Conservation (phyloP, 805 yeast genomes). For the Teunomyces gatunensis region DNA sequence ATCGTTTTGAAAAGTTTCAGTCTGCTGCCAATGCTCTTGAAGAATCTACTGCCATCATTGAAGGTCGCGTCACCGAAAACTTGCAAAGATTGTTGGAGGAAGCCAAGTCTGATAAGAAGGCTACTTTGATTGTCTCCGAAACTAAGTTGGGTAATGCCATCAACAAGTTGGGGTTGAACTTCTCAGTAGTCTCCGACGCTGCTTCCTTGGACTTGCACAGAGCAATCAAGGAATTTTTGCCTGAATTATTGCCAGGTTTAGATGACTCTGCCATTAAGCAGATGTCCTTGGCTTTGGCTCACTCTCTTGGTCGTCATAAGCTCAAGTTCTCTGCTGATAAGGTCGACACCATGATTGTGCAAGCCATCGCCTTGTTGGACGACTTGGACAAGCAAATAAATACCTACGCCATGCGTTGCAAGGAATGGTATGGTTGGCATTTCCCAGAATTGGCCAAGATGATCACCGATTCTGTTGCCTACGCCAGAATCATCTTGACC, state of each 20-base stretch:
- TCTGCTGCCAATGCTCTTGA: conserved; percentile 96
- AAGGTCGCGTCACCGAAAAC: conserved; percentile 88
- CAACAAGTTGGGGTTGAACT: conserved; percentile 87
- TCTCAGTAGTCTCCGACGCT: conserved; percentile 89
- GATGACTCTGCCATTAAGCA: conserved; percentile 79
- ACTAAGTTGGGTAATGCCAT: conserved; percentile 95
- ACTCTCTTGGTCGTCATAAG: conserved; percentile 97
- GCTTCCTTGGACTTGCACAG: conserved; percentile 92
- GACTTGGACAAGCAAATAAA: conserved; percentile 96
- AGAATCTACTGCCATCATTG: conserved; percentile 88
- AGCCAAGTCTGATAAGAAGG: conserved; percentile 74
- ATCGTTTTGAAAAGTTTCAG: conserved; percentile 90
- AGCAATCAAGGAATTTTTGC: conserved; percentile 91
- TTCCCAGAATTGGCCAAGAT: conserved; percentile 99
- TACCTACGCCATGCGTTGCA: conserved; percentile 98
- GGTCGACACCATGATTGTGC: conserved; percentile 98
- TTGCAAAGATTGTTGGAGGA: conserved; percentile 74
- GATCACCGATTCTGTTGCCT: conserved; percentile 92
- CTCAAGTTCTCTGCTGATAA: conserved; percentile 96
- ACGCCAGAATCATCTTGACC: conserved; percentile 86
- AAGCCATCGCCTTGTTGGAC: conserved; percentile 95
- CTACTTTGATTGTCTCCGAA: conserved; percentile 88
- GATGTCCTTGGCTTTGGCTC: conserved; percentile 98
- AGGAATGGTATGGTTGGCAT: conserved; percentile 99
- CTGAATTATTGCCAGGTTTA: conserved; percentile 92